These are phyloP conservation scores for Claviceps sorghi DNA, from an alignment of 2,329 filamentous ascomycete species.

Conservation along the genomic window DNA sequence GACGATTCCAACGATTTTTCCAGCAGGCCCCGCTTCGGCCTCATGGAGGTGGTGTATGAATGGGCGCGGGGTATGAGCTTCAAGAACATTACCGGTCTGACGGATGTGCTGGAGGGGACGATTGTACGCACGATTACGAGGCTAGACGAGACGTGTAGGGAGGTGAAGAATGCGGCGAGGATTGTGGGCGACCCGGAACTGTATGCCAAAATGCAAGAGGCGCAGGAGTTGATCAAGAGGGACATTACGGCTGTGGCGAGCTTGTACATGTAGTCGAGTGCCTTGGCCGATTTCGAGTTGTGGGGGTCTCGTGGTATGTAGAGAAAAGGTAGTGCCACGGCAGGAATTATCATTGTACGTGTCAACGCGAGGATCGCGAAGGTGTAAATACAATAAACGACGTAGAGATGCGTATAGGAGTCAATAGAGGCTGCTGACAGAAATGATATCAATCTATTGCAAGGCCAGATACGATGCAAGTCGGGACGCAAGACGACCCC, in stretches of 20 bases:
- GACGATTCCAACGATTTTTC: constrained; percentile 92
- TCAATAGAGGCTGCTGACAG: not conserved
- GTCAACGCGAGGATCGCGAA: not conserved
- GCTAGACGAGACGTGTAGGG: constrained; percentile 87
- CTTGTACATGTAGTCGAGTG: constrained; percentile 58
- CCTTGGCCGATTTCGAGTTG: not conserved
- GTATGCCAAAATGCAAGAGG: constrained; percentile 92
- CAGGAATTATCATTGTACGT: too few species aligned
- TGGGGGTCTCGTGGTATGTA: too few species aligned
- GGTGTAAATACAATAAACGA: not conserved
- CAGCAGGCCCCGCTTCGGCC: constrained; percentile 71
- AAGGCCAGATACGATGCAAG: too few species aligned
- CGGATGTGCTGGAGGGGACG: constrained; percentile 91
- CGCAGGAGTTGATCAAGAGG: constrained; percentile 94
- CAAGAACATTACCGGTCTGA: constrained; percentile 91
- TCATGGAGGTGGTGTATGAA: constrained; percentile 96
- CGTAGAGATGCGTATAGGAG: not conserved
- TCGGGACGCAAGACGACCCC: too few species aligned
- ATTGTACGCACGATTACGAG: constrained; percentile 91
- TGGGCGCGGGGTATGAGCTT: constrained; percentile 98
- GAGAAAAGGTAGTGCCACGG: too few species aligned
- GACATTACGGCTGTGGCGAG: constrained; percentile 86
- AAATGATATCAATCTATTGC: not conserved
- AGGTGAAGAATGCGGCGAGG: constrained; percentile 92
- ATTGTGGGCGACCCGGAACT: constrained; percentile 89